These are phyloP conservation scores for Penicillium crustosum DNA, from an alignment of 2,329 filamentous ascomycete species.

Conservation along the genomic window DNA sequence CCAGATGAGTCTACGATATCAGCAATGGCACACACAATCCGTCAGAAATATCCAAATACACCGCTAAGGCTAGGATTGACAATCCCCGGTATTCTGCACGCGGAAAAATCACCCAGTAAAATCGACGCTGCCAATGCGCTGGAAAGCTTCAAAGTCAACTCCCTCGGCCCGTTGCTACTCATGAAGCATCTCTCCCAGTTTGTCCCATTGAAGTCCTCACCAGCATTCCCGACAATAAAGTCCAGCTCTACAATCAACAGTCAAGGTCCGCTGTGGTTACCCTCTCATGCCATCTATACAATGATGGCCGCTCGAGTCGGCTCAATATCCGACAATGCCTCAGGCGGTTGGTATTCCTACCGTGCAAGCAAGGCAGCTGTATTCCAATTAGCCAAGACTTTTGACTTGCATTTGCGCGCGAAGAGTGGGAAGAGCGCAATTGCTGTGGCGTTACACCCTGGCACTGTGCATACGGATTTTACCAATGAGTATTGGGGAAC, in stretches of 20 bases:
- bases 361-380: constrained; percentile 73
- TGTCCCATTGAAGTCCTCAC: constrained; percentile 60
- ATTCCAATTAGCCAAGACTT: constrained; percentile 67
- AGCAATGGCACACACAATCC: constrained; percentile 55
- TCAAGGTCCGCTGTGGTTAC: constrained; percentile 40
- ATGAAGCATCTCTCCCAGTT: constrained; percentile 73
- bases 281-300: constrained; percentile 63
- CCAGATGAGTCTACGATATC: constrained; percentile 63
- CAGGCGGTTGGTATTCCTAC: constrained; percentile 82
- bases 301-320: constrained; percentile 78
- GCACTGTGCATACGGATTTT: constrained; percentile 74
- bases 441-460: constrained; percentile 72
- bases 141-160: constrained; percentile 71
- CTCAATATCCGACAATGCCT: constrained; percentile 67
- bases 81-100: constrained; percentile 69
- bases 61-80: constrained; percentile 69
- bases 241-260: constrained; percentile 6
- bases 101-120: constrained; percentile 69
- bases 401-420: constrained; percentile 65
- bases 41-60: constrained; percentile 52
- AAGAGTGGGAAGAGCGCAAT: constrained; percentile 63
- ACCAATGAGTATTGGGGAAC: constrained; percentile 70
- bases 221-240: constrained; percentile 30
- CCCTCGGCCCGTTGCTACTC: constrained; percentile 70
- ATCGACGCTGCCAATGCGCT: constrained; percentile 62